Percentiles rank a stretch among this genome's conserved stretches.
Evolutionary conservation across 2,329 filamentous ascomycete species (phyloP).

Genomic region (Tolypocladium paradoxum): DNA sequence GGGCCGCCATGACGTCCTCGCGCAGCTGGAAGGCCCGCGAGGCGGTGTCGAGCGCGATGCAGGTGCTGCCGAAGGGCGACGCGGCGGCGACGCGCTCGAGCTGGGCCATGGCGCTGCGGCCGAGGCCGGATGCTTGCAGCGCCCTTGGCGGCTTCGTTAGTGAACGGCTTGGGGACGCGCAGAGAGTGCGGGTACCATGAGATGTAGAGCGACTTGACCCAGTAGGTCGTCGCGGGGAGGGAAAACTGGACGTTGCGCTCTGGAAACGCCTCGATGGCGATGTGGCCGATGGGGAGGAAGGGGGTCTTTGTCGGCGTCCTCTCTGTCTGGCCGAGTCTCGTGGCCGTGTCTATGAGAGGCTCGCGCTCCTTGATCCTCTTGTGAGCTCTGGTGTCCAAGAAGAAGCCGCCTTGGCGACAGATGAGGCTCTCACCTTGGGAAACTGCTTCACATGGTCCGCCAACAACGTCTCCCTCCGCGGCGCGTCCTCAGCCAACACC

Average conservation of each 20-base stretch:
- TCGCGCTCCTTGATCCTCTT: constrained; percentile 15
- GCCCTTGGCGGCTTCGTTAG: constrained; percentile 7
- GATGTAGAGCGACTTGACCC: constrained; percentile 30
- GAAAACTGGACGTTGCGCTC: constrained; percentile 19
- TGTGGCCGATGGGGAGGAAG: constrained; percentile 30
- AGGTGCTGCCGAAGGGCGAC: constrained; percentile 20
- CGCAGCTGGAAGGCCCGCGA: constrained; percentile 16
- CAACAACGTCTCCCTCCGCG: constrained; percentile 17
- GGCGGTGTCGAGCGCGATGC: constrained; percentile 25
- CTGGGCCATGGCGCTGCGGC: constrained; percentile 23
- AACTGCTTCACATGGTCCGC: constrained; percentile 17
- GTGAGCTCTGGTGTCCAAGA: not conserved
- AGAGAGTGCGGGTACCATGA: constrained; percentile 14
- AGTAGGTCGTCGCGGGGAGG: constrained; percentile 21
- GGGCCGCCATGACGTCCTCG: constrained; percentile 9
- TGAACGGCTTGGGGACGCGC: not conserved
- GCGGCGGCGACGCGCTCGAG: constrained; percentile 20
- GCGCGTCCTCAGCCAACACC: constrained; percentile 11
- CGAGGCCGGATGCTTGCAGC: constrained; percentile 24
- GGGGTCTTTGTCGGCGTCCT: constrained; percentile 16
- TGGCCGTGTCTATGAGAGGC: constrained; percentile 23
- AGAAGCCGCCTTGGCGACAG: not conserved
- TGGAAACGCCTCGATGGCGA: constrained; percentile 23
- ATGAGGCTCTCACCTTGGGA: constrained; percentile 14
- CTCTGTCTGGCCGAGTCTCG: constrained; percentile 13